Percentiles rank a stretch among this genome's conserved stretches.
These are phyloP conservation scores for Bombardia bombarda DNA, from an alignment of 495 filamentous ascomycete genomes.

Conservation along the genomic window DNA sequence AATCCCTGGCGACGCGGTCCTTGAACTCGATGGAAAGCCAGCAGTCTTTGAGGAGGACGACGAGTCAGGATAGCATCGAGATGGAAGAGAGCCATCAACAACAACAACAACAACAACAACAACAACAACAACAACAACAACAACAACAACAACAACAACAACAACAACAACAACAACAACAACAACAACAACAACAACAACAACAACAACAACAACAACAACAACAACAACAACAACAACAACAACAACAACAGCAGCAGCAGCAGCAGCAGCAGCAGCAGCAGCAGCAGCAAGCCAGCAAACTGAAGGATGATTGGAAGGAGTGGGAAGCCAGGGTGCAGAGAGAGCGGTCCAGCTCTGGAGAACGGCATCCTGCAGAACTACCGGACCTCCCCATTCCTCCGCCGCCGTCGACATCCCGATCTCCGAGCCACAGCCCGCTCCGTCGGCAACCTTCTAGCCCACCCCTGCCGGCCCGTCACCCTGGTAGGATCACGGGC, in stretches of 20 bases:
- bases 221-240: no score
- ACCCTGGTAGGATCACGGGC: neutral
- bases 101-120: no score
- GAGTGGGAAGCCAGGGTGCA: conserved; percentile 21
- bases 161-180: no score
- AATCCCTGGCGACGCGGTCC: conserved; percentile 35
- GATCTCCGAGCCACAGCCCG: conserved; percentile 15
- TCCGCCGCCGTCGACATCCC: conserved; percentile 14
- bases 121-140: no score
- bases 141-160: no score
- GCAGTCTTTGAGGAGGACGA: conserved; percentile 1
- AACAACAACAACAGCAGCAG: no score
- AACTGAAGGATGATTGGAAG: conserved; percentile 24
- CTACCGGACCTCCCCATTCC: conserved; percentile 21
- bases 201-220: no score
- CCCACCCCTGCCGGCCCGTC: conserved; percentile 2
- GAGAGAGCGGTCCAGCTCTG: conserved; percentile 17
- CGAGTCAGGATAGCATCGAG: conserved; percentile 5
- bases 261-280: no score
- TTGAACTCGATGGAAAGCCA: conserved; percentile 11
- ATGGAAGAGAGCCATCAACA: conserved; percentile 12
- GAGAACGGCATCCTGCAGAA: conserved; percentile 17
- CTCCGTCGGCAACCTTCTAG: neutral
- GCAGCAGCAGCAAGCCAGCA: no score
- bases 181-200: no score